These are phyloP conservation scores for Polytrichum commune DNA, from an alignment of 225 moss, liverwort and hornwort species.

Conservation along the genomic window DNA sequence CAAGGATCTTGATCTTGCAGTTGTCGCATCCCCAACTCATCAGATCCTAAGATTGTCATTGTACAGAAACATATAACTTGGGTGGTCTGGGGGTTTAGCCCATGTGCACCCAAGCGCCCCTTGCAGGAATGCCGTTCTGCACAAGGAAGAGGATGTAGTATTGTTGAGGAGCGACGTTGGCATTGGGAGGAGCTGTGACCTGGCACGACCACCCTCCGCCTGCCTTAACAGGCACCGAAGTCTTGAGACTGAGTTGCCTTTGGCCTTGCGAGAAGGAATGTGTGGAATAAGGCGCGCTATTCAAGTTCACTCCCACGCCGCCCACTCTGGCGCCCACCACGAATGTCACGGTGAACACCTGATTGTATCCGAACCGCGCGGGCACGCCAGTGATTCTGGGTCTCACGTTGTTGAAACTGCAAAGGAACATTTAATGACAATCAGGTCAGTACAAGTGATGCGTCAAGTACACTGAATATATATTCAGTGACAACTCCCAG, in stretches of 20 bases:
- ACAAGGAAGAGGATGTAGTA: conserved; percentile 13
- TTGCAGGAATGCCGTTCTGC: conserved; percentile 4
- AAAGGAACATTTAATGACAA: neutral
- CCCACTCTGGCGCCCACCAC: neutral
- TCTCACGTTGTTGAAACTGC: conserved; percentile 8
- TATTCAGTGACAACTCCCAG: too few relatives aligned
- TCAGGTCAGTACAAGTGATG: too few relatives aligned
- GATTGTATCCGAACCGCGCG: neutral
- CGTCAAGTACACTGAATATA: too few relatives aligned
- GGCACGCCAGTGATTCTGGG: conserved; percentile 5
- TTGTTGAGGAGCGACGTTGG: conserved; percentile 48
- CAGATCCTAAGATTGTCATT: too few relatives aligned
- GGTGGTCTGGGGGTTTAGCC: too few relatives aligned
- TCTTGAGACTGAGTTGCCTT: conserved; percentile 39
- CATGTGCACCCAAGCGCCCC: conserved; percentile 2
- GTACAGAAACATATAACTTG: too few relatives aligned
- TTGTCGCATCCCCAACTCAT: too few relatives aligned
- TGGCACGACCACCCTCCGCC: neutral
- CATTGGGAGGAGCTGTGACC: conserved; percentile 25
- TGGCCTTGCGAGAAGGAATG: conserved; percentile 82
- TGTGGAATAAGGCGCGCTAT: conserved; percentile 24
- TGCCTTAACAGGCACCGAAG: conserved; percentile 32
- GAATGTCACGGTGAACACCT: conserved; percentile 9
- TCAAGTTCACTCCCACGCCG: conserved; percentile 2
- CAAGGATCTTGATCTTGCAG: too few relatives aligned